These are phyloP conservation scores for Venturia aucupariae DNA, from an alignment of 2,329 filamentous ascomycete genomes.

Conservation along the genomic window DNA sequence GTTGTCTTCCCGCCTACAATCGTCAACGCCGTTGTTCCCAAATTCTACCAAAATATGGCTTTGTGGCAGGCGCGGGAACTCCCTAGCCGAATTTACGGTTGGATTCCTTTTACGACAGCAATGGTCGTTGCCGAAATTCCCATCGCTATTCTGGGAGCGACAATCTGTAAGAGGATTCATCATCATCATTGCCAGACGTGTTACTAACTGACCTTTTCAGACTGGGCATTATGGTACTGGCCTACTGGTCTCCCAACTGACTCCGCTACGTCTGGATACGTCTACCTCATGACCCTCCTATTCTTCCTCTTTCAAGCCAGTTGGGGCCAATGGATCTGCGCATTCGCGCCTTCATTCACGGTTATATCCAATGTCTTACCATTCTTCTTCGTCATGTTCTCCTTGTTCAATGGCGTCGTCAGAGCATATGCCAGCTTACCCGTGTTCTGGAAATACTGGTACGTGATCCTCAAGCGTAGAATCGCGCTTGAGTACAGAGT, in stretches of 20 bases:
- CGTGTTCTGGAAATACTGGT: conserved; percentile 60
- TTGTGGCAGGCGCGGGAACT: conserved; percentile 54
- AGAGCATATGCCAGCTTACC: conserved; percentile 50
- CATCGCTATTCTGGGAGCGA: conserved; percentile 25
- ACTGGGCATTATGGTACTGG: conserved; percentile 60
- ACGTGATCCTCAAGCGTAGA: background rate
- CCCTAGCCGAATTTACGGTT: conserved; percentile 63
- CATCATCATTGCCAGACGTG: background rate
- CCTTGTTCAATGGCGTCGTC: conserved; percentile 55
- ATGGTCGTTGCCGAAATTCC: conserved; percentile 66
- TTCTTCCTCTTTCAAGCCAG: conserved; percentile 62
- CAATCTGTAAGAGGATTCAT: background rate
- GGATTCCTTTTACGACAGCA: conserved; percentile 56
- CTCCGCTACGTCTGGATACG: conserved; percentile 57
- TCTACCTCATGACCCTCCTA: conserved; percentile 66
- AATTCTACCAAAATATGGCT: conserved; percentile 32
- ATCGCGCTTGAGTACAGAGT: background rate
- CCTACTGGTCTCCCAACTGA: conserved; percentile 46
- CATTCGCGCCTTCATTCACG: conserved; percentile 64
- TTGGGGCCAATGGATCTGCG: conserved; percentile 56
- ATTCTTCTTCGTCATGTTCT: conserved; percentile 72
- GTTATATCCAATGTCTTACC: conserved; percentile 66
- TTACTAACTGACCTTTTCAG: conserved; percentile 28
- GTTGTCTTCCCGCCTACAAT: conserved; percentile 29
- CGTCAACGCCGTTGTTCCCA: conserved; percentile 46